Conservation (phyloP, 306 rosid species). For the Spatholobus suberectus region DNA sequence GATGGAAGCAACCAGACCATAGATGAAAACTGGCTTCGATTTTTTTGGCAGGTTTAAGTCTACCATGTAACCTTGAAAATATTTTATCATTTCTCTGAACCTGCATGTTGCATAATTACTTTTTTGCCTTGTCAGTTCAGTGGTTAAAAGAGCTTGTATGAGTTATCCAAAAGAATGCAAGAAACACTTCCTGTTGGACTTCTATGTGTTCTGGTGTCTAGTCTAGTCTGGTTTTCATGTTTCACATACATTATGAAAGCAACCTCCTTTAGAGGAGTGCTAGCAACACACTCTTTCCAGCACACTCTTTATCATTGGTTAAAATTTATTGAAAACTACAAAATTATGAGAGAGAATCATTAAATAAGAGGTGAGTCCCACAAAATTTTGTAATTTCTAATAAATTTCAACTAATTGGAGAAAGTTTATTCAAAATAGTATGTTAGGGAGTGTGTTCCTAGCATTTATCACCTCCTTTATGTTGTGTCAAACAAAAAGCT, state of each 20-base stretch:
- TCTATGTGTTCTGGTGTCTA: conserved; percentile 22
- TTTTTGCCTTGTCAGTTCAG: conserved; percentile 14
- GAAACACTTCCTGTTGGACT: not conserved
- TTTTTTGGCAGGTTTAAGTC: conserved; percentile 87
- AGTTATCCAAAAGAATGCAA: conserved; percentile 1
- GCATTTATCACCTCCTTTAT: not conserved
- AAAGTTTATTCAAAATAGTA: no score
- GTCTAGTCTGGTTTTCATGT: not conserved
- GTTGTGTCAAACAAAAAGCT: not conserved
- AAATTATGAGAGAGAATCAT: no score
- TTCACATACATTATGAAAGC: not conserved
- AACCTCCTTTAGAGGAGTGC: not conserved
- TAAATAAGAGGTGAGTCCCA: no score
- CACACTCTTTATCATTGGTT: no score
- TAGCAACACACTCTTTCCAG: no score
- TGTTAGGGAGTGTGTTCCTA: no score
- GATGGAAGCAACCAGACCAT: conserved; percentile 64
- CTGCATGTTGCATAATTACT: conserved; percentile 23
- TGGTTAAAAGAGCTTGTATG: conserved; percentile 1
- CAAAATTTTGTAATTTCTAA: no score
- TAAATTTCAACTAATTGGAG: no score
- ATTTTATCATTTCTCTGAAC: conserved; percentile 33
- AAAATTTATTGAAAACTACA: no score
- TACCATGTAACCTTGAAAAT: conserved; percentile 6
- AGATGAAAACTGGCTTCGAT: conserved; percentile 95